phyloP scores from a whole-genome alignment of 2,329 filamentous ascomycete species.

The Botrytis medusae region DNA sequence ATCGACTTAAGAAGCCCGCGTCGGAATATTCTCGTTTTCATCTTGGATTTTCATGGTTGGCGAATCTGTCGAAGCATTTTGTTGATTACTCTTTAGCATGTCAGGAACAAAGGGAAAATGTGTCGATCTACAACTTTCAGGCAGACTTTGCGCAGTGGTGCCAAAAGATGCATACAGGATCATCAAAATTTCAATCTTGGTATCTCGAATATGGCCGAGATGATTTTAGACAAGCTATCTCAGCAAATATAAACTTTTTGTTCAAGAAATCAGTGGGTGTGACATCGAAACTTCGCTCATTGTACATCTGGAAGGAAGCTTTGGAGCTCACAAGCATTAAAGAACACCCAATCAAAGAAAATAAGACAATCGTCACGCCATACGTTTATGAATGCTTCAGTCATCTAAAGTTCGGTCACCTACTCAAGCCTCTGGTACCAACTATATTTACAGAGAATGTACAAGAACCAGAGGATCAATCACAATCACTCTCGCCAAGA shows the following conservation, averaged over 20 bases:
- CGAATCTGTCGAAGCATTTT: slow-evolving; percentile 68
- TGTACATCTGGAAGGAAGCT: slow-evolving; percentile 44
- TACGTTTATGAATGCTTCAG: slow-evolving; percentile 66
- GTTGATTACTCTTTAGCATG: slow-evolving; percentile 55
- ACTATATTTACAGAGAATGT: slow-evolving; percentile 31
- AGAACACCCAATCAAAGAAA: slow-evolving; percentile 32
- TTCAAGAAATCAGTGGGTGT: slow-evolving; percentile 60
- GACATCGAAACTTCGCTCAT: slow-evolving; percentile 30
- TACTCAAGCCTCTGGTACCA: slow-evolving; percentile 46
- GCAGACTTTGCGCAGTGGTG: slow-evolving; percentile 60
- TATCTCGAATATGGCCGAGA: slow-evolving; percentile 47
- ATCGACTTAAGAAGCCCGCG: slow-evolving; percentile 57
- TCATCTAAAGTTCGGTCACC: slow-evolving; percentile 57
- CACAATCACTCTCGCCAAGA: slow-evolving; percentile 2
- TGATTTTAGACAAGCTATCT: slow-evolving; percentile 65
- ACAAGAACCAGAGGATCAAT: slow-evolving; percentile 28
- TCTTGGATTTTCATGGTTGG: slow-evolving; percentile 67
- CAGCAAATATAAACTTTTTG: slow-evolving; percentile 61
- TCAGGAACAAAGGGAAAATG: slow-evolving; percentile 32
- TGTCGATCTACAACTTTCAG: slow-evolving; percentile 58
- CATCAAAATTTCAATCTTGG: slow-evolving; percentile 55
- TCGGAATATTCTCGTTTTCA: slow-evolving; percentile 63
- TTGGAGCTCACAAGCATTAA: slow-evolving; percentile 38
- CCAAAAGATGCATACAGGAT: slow-evolving; percentile 44
- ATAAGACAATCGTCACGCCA: slow-evolving; percentile 65